These are phyloP conservation scores for Penicilliopsis zonata DNA, from an alignment of 495 filamentous ascomycete species.

Conservation along the genomic window DNA sequence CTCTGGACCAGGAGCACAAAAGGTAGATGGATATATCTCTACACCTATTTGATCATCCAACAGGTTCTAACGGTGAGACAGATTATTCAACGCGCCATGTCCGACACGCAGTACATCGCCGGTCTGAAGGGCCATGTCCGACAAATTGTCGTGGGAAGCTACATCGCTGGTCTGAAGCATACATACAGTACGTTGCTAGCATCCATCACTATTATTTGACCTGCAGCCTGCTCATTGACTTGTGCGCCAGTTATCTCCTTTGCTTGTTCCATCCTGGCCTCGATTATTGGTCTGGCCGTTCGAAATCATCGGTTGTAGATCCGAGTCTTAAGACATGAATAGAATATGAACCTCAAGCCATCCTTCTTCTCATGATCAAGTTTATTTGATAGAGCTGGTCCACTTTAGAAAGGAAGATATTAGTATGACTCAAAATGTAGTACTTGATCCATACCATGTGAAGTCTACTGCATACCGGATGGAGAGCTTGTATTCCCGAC, in stretches of 20 bases:
- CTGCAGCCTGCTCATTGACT: not conserved
- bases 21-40: slow-evolving; percentile 6
- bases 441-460: no score
- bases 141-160: slow-evolving; percentile 23
- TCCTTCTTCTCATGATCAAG: no score
- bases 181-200: slow-evolving; percentile 22
- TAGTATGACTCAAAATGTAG: no score
- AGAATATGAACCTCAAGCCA: no score
- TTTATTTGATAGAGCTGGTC: no score
- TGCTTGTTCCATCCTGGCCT: slow-evolving; percentile 14
- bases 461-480: no score
- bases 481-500: no score
- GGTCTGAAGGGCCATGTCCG: slow-evolving; percentile 15
- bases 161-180: slow-evolving; percentile 21
- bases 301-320: slow-evolving; percentile 18
- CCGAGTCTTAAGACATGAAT: no score
- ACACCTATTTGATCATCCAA: slow-evolving; percentile 1
- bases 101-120: slow-evolving; percentile 24
- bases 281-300: slow-evolving; percentile 17
- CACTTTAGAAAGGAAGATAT: no score
- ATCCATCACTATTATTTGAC: not conserved
- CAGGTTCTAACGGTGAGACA: slow-evolving; percentile 4
- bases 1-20: slow-evolving; percentile 13
- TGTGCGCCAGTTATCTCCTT: slow-evolving; percentile 16
- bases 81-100: slow-evolving; percentile 25